Percentiles rank a stretch among this genome's conserved stretches.
Evolutionary conservation across 495 filamentous ascomycete genomes (phyloP).

Genomic region (Aspergillus taichungensis): DNA sequence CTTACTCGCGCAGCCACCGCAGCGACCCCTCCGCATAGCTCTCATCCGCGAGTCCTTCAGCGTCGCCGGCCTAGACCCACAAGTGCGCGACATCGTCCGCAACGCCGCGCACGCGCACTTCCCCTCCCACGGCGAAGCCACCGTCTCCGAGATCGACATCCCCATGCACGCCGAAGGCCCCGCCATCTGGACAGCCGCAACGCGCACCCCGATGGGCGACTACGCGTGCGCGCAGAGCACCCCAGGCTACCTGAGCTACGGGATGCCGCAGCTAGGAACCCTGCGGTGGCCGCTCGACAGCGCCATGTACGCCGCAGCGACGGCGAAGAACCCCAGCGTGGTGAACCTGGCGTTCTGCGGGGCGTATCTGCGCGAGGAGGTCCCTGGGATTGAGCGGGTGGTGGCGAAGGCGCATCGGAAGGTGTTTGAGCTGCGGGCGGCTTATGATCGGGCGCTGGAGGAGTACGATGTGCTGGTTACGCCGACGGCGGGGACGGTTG

Average conservation of each 20-base stretch:
- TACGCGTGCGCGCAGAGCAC: constrained; percentile 22
- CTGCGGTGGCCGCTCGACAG: constrained; percentile 20
- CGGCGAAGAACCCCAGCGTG: constrained; percentile 21
- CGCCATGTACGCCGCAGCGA: constrained; percentile 23
- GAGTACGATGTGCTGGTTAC: constrained; percentile 38
- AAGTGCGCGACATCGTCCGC: constrained; percentile 32
- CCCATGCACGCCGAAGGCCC: constrained; percentile 37
- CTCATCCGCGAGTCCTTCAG: constrained; percentile 40
- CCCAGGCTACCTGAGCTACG: constrained; percentile 18
- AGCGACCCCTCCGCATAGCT: constrained; percentile 28
- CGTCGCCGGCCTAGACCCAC: constrained; percentile 26
- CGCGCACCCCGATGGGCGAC: constrained; percentile 24
- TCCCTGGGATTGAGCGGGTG: constrained; percentile 17
- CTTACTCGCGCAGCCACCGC: not conserved
- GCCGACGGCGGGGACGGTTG: constrained; percentile 36
- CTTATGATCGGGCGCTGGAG: constrained; percentile 35
- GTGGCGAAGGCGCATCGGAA: constrained; percentile 35
- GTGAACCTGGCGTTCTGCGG: constrained; percentile 25
- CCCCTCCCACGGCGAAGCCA: constrained; percentile 39
- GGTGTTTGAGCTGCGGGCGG: constrained; percentile 31
- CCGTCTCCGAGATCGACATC: constrained; percentile 33
- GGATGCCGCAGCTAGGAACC: constrained; percentile 12
- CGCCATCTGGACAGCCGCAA: constrained; percentile 39
- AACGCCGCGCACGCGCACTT: constrained; percentile 32
- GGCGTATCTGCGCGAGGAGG: constrained; percentile 16